Evolutionary conservation across 2,329 filamentous ascomycete species (phyloP), one percentile per base, ranked within the genome.

Genomic region (Immersiporthe knoxdaviesiana): DNA sequence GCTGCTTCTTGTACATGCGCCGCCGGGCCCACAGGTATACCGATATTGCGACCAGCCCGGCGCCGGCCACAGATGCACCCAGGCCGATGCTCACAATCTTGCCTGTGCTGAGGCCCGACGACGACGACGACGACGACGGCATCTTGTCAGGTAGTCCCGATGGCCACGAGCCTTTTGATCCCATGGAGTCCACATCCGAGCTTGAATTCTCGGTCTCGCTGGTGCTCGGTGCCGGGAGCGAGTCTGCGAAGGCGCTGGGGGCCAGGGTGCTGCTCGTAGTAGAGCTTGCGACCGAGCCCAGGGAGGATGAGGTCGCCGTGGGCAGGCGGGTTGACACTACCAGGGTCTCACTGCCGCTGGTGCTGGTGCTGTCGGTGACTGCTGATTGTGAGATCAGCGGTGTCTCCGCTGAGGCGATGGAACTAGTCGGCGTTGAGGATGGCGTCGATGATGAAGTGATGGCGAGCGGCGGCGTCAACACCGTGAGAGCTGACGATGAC

Each of bases 1-100:
- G 44, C 18, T 68, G 63, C 67, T 66, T 68, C 41, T 37, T 68
- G 32, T 68, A 66, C 14, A 68, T 59, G 18, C 67, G 67, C 27
- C 63, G 63, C 21, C 67, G 44, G n/a, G 67, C 24, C 30, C 52
- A 35, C 8, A 66, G 30, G 58, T 65, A 68, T 11, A 68, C 67
- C 18, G 63, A 61, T 50, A 68, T 66, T 21, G 67, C 47, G 21
- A 62, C 63, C 27, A 68, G 6, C n/a, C 67, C 67, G 11, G 67
- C 67, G 18, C 47, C 35, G 11, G 67, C 63, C 6, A 68, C n/a
- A 37, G 63, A 66, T 41, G 60, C 35, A 14, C 63, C 63, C n/a
- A 68, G 7, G 2, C 67, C 67, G 14, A 68, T 52, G 2, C 62
- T 63, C 35, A 61, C 63, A 37, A 68, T 27, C 2, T 63, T 44